These are phyloP conservation scores for Lumnitzera littorea DNA, from an alignment of 345 rosid species.

Conservation along the genomic window DNA sequence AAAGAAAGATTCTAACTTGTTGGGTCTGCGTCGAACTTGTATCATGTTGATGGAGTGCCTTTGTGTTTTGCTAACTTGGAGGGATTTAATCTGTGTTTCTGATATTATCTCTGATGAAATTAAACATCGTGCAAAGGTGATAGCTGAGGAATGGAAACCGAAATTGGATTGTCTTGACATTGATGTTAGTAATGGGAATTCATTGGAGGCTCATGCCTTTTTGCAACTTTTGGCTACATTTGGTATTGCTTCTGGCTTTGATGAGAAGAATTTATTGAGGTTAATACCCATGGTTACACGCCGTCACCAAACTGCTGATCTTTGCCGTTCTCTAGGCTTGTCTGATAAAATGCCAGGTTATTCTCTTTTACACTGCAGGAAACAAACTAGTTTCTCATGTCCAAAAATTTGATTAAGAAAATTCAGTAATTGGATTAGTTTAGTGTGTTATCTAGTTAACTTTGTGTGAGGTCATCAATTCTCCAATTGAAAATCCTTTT, in stretches of 20 bases:
- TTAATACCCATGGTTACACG: constrained; percentile 45
- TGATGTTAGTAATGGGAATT: constrained; percentile 45
- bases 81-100: constrained; percentile 48
- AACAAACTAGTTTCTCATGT: too few relatives aligned
- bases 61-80: constrained; percentile 42
- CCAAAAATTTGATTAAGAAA: too few relatives aligned
- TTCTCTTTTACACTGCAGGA: constrained; percentile 18
- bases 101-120: constrained; percentile 15
- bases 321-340: constrained; percentile 55
- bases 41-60: constrained; percentile 44
- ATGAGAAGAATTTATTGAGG: constrained; percentile 61
- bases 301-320: constrained; percentile 56
- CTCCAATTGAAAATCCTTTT: not conserved
- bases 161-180: constrained; percentile 41
- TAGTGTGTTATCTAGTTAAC: too few relatives aligned
- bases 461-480: not conserved
- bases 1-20: constrained; percentile 47
- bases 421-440: too few relatives aligned
- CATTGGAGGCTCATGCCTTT: constrained; percentile 57
- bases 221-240: constrained; percentile 64
- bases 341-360: constrained; percentile 63
- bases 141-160: constrained; percentile 60
- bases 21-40: constrained; percentile 50
- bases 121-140: constrained; percentile 64
- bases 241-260: constrained; percentile 62